Base-by-base conservation (phyloP, 2,329 filamentous ascomycete species). In the Fusarium globosum region DNA sequence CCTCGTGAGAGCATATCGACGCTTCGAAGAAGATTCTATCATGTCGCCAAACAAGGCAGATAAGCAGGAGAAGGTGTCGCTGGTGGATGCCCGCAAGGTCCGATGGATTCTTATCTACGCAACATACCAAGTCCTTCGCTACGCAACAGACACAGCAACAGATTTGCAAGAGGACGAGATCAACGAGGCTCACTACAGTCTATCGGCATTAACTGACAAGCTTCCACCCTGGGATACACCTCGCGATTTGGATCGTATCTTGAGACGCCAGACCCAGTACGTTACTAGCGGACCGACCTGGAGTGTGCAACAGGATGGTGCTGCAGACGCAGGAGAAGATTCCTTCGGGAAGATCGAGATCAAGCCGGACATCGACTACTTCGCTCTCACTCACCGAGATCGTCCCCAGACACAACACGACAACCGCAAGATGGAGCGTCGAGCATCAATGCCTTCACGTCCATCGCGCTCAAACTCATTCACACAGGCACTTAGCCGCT, bases 81-180 rank as follows among this genome's bases (percentile, higher is more conserved):
- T 90, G 16, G 84, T 87, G 14, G 93, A 96, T 71, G 92, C 90
- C 3, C 89, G 94, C 45, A 95, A 94, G 80, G 88, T 95, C 21
- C 87, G 93, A 43, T 96, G 93, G 93, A 88, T 95, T 36, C 79
- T 95, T 41, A 87, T 96, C 12, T 96, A 96, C 76, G 88, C 90
- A 23, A 87, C 90, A 7, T 87, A 94, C 64, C 94, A 96, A 79
- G 91, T 90, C n/a, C 86, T 96, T 3, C 86, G 88, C 15, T 89
- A 89, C 60, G 90, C 90, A 42, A 91, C 89, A 2, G 83, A 87
- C 39, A 84, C 88, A 1, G 91, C 93, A 0, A 79, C 83, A 10
- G 89, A 93, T 75, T 90, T 94, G 5, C 64, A 74, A 35, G 85
- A 85, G 21, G 88, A 92, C n/a, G 88, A 92, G 61, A 83, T 85